Evolutionary conservation across 495 filamentous ascomycete genomes (phyloP).

Genomic region (Rhizodiscina lignyota): DNA sequence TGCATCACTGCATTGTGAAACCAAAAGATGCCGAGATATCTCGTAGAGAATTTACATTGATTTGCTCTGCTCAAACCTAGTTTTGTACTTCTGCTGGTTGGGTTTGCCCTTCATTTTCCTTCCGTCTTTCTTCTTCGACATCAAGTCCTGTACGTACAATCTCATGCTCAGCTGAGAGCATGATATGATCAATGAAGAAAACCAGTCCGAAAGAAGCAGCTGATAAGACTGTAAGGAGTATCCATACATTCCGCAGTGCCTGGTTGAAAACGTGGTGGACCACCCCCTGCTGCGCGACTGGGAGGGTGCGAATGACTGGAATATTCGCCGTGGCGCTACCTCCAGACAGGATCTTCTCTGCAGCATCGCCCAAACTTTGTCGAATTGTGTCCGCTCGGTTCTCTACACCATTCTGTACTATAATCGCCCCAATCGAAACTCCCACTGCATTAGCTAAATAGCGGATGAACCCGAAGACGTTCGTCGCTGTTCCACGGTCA

Average conservation of each 20-base stretch:
- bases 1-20: too few species aligned
- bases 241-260: slow-evolving; percentile 30
- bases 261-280: slow-evolving; percentile 24
- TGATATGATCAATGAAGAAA: slow-evolving; percentile 22
- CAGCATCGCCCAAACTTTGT: slow-evolving; percentile 11
- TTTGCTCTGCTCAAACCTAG: too few species aligned
- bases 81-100: too few species aligned
- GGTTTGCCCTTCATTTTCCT: slow-evolving; percentile 7
- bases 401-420: too few species aligned
- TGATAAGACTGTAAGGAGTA: slow-evolving; percentile 24
- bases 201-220: slow-evolving; percentile 18
- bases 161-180: slow-evolving; percentile 15
- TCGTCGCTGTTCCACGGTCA: slow-evolving; percentile 37
- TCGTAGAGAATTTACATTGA: too few species aligned
- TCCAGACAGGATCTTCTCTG: slow-evolving; percentile 22
- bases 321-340: slow-evolving; percentile 28
- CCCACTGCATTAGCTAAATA: slow-evolving; percentile 54
- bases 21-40: too few species aligned
- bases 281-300: slow-evolving; percentile 13
- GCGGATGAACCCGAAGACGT: slow-evolving; percentile 12
- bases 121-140: slow-evolving; percentile 17
- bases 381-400: not conserved
- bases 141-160: slow-evolving; percentile 25
- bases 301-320: slow-evolving; percentile 21
- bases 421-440: too few species aligned